Percentiles rank a stretch among this genome's conserved stretches.
Evolutionary conservation across 1,139 yeast genomes (phyloP).

Genomic region (Kodamaea sp.): DNA sequence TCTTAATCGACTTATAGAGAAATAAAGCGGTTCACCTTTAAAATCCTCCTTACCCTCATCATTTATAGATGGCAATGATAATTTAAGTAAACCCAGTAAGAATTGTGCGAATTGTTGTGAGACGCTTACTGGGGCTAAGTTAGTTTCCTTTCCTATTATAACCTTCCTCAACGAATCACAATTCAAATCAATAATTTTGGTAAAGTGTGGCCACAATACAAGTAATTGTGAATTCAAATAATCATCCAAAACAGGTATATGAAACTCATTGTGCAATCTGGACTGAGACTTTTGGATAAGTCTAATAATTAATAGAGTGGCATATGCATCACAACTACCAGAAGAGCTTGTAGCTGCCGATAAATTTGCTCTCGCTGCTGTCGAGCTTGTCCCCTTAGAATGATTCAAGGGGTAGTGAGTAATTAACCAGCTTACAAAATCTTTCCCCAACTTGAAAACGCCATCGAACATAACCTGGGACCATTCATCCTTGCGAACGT

Average conservation of each 20-base stretch:
- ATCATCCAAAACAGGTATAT: conserved; percentile 70
- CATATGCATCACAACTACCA: conserved; percentile 68
- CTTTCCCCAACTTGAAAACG: conserved; percentile 42
- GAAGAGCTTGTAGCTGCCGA: conserved; percentile 12
- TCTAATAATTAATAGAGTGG: conserved; percentile 73
- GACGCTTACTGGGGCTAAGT: conserved; percentile 53
- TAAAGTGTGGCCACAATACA: conserved; percentile 82
- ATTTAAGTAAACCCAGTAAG: conserved; percentile 65
- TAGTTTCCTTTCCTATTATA: conserved; percentile 29
- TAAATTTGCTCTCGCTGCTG: conserved; percentile 20
- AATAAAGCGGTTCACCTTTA: conserved; percentile 66
- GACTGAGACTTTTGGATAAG: conserved; percentile 61
- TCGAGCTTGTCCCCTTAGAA: conserved; percentile 17
- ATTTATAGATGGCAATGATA: conserved; percentile 32
- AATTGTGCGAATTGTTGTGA: conserved; percentile 81
- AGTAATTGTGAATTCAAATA: conserved; percentile 67
- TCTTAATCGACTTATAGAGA: conserved; percentile 63
- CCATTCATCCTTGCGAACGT: conserved; percentile 45
- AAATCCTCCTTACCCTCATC: conserved; percentile 21
- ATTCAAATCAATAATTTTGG: conserved; percentile 68
- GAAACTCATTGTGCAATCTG: conserved; percentile 59
- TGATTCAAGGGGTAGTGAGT: conserved; percentile 23
- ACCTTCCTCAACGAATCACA: conserved; percentile 61
- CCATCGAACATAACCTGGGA: conserved; percentile 50
- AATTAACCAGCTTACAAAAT: conserved; percentile 38